Percentiles rank a stretch among this genome's conserved stretches.
Conservation (phyloP, 768 basidiomycete genomes). For the Boletus rubropictus region DNA sequence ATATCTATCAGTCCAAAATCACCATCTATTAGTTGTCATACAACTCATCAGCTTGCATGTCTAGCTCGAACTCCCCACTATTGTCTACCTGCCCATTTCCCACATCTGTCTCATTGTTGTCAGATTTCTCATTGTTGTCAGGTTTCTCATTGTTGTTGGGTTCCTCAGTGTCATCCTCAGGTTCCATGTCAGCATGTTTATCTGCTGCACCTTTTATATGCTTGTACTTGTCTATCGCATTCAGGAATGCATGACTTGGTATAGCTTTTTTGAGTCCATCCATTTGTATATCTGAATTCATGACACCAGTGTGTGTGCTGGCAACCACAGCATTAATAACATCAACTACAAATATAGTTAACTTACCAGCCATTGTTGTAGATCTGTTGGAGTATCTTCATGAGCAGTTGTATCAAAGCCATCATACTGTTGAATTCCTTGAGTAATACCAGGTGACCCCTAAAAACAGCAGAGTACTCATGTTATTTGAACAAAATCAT, state of each 20-base stretch:
- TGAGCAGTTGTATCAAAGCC: neutral
- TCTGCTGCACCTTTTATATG: neutral
- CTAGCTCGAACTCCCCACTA: too few species aligned
- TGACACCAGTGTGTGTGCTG: too few species aligned
- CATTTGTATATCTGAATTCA: neutral
- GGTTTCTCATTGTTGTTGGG: too few species aligned
- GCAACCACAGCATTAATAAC: too few species aligned
- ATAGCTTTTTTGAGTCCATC: neutral
- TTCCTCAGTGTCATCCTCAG: too few species aligned
- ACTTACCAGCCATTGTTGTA: neutral
- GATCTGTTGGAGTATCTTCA: neutral
- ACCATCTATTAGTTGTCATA: neutral
- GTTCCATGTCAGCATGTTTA: neutral
- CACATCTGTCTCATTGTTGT: neutral
- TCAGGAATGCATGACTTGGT: neutral
- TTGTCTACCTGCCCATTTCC: neutral
- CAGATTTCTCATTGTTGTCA: neutral
- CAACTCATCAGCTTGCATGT: too few species aligned
- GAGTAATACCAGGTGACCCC: neutral
- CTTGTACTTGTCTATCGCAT: neutral
- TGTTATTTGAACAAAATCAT: neutral
- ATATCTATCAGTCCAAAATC: neutral
- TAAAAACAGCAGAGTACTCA: neutral
- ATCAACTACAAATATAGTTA: too few species aligned
- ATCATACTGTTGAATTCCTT: neutral